Percentiles rank a stretch among this genome's conserved stretches.
Conservation (phyloP, 73 alveolate genomes). For the Paramecium sexaurelia region DNA sequence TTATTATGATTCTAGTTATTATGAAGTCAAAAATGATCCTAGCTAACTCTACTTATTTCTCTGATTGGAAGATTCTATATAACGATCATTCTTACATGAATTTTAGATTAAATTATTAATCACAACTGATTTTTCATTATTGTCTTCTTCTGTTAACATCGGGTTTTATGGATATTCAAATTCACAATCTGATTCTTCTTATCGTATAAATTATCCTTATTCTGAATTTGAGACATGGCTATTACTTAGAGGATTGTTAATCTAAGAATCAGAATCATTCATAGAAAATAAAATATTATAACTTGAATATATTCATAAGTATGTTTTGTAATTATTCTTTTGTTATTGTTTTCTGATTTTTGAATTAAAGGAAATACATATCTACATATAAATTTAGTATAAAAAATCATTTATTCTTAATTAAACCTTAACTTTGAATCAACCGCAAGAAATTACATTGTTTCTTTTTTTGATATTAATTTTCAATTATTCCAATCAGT, state of each 20-base stretch:
- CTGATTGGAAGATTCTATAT: not conserved
- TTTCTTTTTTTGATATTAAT: no score
- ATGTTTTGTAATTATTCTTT: not conserved
- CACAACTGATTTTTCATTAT: not conserved
- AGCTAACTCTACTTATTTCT: not conserved
- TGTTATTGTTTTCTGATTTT: no score
- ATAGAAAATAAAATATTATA: not conserved
- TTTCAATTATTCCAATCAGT: no score
- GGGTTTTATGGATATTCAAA: slow-evolving; percentile 11
- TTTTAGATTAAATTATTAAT: not conserved
- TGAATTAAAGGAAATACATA: no score
- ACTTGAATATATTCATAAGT: not conserved
- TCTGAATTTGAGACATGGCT: not conserved
- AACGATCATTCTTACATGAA: not conserved
- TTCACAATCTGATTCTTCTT: slow-evolving; percentile 27
- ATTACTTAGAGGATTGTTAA: not conserved
- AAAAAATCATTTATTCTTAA: no score
- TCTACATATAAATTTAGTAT: no score
- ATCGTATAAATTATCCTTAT: not conserved
- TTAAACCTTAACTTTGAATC: no score
- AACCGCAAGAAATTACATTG: no score
- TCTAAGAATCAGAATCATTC: slow-evolving; percentile 9
- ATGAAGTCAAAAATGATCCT: not conserved
- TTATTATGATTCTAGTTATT: not conserved
- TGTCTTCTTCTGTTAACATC: slow-evolving; percentile 1